Evolutionary conservation across 257 asterid species (phyloP), one percentile per base, ranked within the genome.

Genomic region (Nyctanthes arbortristis): DNA sequence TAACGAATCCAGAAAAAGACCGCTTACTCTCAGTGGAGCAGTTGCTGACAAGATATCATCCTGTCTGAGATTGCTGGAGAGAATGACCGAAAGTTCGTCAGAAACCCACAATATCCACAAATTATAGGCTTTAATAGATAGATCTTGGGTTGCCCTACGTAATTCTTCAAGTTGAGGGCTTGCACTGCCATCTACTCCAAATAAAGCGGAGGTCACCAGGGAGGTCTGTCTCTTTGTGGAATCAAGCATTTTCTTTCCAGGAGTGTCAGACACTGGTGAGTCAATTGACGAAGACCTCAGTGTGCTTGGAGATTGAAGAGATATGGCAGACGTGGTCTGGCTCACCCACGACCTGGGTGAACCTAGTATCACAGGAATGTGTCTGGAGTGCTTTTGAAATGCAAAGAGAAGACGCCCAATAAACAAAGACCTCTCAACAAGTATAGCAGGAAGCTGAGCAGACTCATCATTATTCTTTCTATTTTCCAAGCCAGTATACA

Each of bases 391-490:
- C 89, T 89, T 94, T 73, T 88, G 97, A 81, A 94, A 87, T 35
- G 97, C 97, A 85, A 89, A 94, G 69, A 91, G 72, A 74, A 94
- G 96, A 65, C 97, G 85, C 49, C 99, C 97, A 57, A 91, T 84
- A 77, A 91, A 89, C 76, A 94, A 77, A 34, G 97, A 83, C 81
- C 95, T 87, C 84, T 91, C 97, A 68, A 91, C 95, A 66, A 88
- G 79, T 74, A 91, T 78, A 72, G 87, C 76, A 77, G 92, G 88
- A 13, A 88, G 72, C 47, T 74, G 80, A 39, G 82, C 56, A 52
- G 87, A 78, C 61, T 73, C 81, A 16, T 70, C 83, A 47, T 73
- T 85, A 36, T 78, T 79, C 20, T 71, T 82, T 79, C 73, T 72
- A 59, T 75, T 83, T 72, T 84, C 81, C 75, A 94, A 80, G 73